A percentile compares a stretch with the other conserved stretches of the same genome.
Conservation (phyloP, 2,329 filamentous ascomycete genomes). For the Immersiporthe knoxdaviesiana region DNA sequence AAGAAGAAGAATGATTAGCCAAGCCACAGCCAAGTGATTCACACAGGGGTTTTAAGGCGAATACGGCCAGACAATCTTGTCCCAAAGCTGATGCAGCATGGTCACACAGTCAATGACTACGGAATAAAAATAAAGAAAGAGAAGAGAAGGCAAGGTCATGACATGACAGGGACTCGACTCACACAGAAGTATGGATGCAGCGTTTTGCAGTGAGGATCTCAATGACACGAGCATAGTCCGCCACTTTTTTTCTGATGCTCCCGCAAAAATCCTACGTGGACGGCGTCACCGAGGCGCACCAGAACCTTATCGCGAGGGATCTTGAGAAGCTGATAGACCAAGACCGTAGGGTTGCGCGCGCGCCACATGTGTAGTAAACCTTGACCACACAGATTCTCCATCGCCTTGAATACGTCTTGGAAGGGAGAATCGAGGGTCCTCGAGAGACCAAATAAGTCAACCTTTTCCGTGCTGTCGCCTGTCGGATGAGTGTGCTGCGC, state of each 20-base stretch:
- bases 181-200: not conserved
- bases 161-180: not conserved
- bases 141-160: no score
- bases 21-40: not conserved
- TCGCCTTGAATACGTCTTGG: not conserved
- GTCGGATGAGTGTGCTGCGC: not conserved
- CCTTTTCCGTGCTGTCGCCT: not conserved
- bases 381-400: not conserved
- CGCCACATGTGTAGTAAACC: not conserved
- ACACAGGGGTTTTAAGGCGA: no score
- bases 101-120: no score
- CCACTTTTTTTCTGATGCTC: not conserved
- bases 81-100: no score
- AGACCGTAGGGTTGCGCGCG: not conserved
- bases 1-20: not conserved
- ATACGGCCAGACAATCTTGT: no score
- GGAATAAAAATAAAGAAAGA: no score
- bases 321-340: not conserved
- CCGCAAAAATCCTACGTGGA: not conserved
- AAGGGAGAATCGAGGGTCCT: not conserved
- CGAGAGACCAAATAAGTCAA: not conserved
- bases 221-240: not conserved
- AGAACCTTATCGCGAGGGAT: not conserved
- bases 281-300: not conserved
- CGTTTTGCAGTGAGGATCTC: not conserved